Evolutionary conservation across 2,329 filamentous ascomycete species (phyloP).

Genomic region (Orbilia oligospora): DNA sequence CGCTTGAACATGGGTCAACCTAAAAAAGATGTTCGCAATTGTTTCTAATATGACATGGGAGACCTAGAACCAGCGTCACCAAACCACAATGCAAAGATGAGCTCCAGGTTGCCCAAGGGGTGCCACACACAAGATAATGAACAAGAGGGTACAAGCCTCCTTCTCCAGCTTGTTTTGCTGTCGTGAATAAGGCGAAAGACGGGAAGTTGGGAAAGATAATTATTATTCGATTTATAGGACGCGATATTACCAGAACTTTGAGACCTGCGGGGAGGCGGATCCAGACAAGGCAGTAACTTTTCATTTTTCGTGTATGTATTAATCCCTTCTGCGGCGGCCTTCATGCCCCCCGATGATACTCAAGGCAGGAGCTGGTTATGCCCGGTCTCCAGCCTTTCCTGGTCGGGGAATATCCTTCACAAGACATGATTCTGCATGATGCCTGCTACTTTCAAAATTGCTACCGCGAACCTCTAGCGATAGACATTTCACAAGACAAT

Average conservation of each 20-base stretch:
- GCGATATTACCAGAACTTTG: slow-evolving; percentile 20
- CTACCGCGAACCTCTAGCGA: background rate
- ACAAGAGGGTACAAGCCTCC: slow-evolving; percentile 54
- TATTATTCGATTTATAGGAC: slow-evolving; percentile 19
- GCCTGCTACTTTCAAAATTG: slow-evolving; percentile 15
- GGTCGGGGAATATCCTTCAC: slow-evolving; percentile 42
- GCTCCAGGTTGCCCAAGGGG: slow-evolving; percentile 42
- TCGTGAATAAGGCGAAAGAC: slow-evolving; percentile 50
- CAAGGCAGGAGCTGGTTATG: slow-evolving; percentile 46
- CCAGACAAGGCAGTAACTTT: slow-evolving; percentile 45
- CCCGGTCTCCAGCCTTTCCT: slow-evolving; percentile 41
- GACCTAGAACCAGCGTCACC: slow-evolving; percentile 55
- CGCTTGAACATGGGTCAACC: slow-evolving; percentile 60
- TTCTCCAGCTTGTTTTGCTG: slow-evolving; percentile 56
- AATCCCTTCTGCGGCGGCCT: slow-evolving; percentile 4
- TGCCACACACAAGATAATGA: slow-evolving; percentile 56
- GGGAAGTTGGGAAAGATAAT: slow-evolving; percentile 37
- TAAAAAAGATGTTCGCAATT: slow-evolving; percentile 61
- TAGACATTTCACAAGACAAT: slow-evolving; percentile 22
- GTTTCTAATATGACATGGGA: slow-evolving; percentile 61
- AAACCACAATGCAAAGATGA: slow-evolving; percentile 44
- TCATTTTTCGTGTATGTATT: background rate
- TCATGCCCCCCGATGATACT: slow-evolving; percentile 50
- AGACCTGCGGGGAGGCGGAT: slow-evolving; percentile 46
- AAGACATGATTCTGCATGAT: slow-evolving; percentile 12